These are phyloP conservation scores for Scheffersomyces titani DNA, from an alignment of 1,139 yeast species.

Conservation along the genomic window DNA sequence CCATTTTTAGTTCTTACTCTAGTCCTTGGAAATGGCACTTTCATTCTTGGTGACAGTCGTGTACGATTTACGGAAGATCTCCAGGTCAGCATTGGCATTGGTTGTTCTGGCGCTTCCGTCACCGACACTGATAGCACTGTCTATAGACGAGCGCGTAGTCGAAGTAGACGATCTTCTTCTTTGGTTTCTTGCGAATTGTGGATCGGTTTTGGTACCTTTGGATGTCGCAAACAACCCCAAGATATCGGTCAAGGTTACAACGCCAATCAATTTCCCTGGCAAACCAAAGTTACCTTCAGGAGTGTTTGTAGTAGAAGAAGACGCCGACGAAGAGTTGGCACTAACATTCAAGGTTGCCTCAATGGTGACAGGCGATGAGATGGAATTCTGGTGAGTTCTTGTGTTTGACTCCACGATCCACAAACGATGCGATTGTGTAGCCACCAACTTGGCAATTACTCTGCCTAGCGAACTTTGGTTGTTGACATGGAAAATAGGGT, in stretches of 20 bases:
- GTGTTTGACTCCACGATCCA: slow-evolving; percentile 78
- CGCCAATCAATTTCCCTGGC: slow-evolving; percentile 84
- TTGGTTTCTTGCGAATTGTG: slow-evolving; percentile 81
- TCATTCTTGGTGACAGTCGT: slow-evolving; percentile 7
- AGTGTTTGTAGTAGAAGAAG: slow-evolving; percentile 11
- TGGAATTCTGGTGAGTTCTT: slow-evolving; percentile 12
- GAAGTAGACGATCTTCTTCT: slow-evolving; percentile 70
- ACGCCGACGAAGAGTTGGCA: slow-evolving; percentile 3
- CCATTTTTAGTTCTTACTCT: not conserved
- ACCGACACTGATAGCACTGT: slow-evolving; percentile 15
- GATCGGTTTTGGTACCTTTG: slow-evolving; percentile 69
- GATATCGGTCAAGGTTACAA: slow-evolving; percentile 87
- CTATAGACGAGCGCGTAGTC: slow-evolving; percentile 41
- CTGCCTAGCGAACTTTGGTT: slow-evolving; percentile 78
- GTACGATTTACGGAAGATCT: slow-evolving; percentile 20
- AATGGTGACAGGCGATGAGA: slow-evolving; percentile 22
- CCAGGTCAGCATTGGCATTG: slow-evolving; percentile 11
- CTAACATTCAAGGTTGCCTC: slow-evolving; percentile 20
- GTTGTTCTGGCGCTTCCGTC: slow-evolving; percentile 1
- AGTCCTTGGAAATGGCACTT: slow-evolving; percentile 2
- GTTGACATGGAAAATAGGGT: slow-evolving; percentile 93
- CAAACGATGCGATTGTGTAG: slow-evolving; percentile 88
- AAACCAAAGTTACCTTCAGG: slow-evolving; percentile 23
- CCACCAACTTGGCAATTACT: slow-evolving; percentile 91
- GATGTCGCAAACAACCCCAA: slow-evolving; percentile 76